Evolutionary conservation across 1,284 basidiomycete genomes (phyloP).

Genomic region (Heterobasidion annosum): DNA sequence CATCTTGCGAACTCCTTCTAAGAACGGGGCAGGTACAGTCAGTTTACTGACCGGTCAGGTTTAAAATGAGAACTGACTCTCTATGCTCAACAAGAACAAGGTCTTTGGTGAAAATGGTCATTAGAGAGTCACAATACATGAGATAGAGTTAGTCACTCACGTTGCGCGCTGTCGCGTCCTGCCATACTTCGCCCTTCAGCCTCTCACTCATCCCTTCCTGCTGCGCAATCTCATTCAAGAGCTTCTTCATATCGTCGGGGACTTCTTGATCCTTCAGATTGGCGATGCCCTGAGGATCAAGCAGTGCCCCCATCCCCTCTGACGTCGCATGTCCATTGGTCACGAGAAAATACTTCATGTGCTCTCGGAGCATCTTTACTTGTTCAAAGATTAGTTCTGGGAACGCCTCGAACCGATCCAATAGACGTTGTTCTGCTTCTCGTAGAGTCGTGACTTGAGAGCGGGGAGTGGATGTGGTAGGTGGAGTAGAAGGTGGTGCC

Average conservation of each 20-base stretch:
- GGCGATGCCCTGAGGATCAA: slow-evolving; percentile 9
- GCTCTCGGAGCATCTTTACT: slow-evolving; percentile 34
- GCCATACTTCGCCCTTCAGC: slow-evolving; percentile 37
- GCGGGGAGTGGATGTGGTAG: neutral
- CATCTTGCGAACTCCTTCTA: slow-evolving; percentile 32
- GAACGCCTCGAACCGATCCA: slow-evolving; percentile 34
- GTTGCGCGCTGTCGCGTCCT: slow-evolving; percentile 38
- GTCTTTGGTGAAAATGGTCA: slow-evolving; percentile 22
- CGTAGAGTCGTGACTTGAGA: slow-evolving; percentile 5
- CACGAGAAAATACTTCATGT: slow-evolving; percentile 31
- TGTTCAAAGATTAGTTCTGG: slow-evolving; percentile 39
- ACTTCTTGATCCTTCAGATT: slow-evolving; percentile 8
- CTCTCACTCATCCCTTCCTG: slow-evolving; percentile 26
- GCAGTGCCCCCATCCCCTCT: slow-evolving; percentile 8
- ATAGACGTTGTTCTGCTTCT: slow-evolving; percentile 18
- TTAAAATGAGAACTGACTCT: slow-evolving; percentile 28
- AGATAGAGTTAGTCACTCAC: slow-evolving; percentile 22
- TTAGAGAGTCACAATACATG: neutral
- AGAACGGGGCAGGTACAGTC: slow-evolving; percentile 2
- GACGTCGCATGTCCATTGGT: slow-evolving; percentile 10
- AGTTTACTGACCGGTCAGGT: neutral
- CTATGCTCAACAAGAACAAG: slow-evolving; percentile 42
- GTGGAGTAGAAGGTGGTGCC: neutral
- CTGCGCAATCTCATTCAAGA: slow-evolving; percentile 39
- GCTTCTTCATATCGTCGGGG: slow-evolving; percentile 27